Conservation (phyloP, 306 rosid species). For the Trifolium subterraneum region DNA sequence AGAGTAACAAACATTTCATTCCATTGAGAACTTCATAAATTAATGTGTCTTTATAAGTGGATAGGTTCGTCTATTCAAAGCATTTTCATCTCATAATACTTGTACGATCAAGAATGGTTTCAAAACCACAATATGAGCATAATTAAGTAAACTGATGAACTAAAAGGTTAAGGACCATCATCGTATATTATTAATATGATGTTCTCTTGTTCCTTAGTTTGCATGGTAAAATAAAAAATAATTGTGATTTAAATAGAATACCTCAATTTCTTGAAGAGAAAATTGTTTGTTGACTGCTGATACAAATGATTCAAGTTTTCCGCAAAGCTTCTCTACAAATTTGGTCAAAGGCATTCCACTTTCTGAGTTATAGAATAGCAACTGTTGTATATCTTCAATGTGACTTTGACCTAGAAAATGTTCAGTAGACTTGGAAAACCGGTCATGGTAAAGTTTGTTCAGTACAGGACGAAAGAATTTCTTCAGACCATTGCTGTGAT, state of each 20-base stretch:
- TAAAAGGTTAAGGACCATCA: slow-evolving; percentile 21
- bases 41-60: slow-evolving; percentile 7
- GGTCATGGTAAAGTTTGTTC: slow-evolving; percentile 49
- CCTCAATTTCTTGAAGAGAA: slow-evolving; percentile 76
- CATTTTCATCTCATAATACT: slow-evolving; percentile 27
- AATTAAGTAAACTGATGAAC: slow-evolving; percentile 37
- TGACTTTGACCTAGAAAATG: slow-evolving; percentile 51
- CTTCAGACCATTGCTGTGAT: slow-evolving; percentile 74
- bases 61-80: slow-evolving; percentile 9
- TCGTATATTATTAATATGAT: slow-evolving; percentile 29
- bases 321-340: slow-evolving; percentile 68
- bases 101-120: slow-evolving; percentile 21
- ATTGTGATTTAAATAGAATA: slow-evolving; percentile 40
- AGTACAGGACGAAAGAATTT: slow-evolving; percentile 67
- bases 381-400: slow-evolving; percentile 67
- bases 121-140: slow-evolving; percentile 20
- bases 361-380: slow-evolving; percentile 55
- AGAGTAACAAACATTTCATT: slow-evolving; percentile 23
- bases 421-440: slow-evolving; percentile 51
- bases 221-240: slow-evolving; percentile 17
- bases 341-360: slow-evolving; percentile 50
- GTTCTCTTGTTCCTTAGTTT: slow-evolving; percentile 17
- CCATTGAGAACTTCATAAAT: slow-evolving; percentile 29
- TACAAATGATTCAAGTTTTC: slow-evolving; percentile 65
- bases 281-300: slow-evolving; percentile 69